Base-by-base conservation (phyloP, 1,284 basidiomycete genomes). In the Puccinia novopanici region DNA sequence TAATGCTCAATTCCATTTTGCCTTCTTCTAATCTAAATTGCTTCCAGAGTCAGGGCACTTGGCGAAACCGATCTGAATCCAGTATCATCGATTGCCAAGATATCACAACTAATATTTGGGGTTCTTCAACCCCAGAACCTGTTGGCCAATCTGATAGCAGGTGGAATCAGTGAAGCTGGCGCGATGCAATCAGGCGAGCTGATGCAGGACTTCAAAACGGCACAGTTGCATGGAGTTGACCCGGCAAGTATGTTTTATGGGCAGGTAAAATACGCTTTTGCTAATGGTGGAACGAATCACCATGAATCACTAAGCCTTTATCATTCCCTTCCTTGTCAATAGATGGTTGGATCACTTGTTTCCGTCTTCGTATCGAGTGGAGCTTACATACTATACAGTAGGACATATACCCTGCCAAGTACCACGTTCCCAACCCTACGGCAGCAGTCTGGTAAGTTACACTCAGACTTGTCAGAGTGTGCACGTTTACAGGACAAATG, bases 151-250 rank as follows among this genome's bases (percentile, higher is more conserved):
- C 92, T 98, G 84, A 93, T 98, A 79, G 95, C 95, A 2, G 95
- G 95, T 13, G 95, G 94, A 50, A 94, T 98, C 19, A 92, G 94
- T 6, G 95, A 98, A 87, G 95, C 95, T 40, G 95, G 95, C 22
- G 95, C 95, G 34, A 93, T 93, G 87, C 94, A 97, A 91, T 94
- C 95, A 10, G 96, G 95, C 22, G 95, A 98, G 86, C 90, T 98
- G 24, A 98, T 98, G 95, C 95, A 98, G 87, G 96, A 98, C 86
- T 88, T 98, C 83, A 98, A 98, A 87, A 98, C 95, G 0, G 96
- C 96, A 85, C 88, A 98, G 27, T 89, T 95, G 74, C 90, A 90
- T 82, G 94, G 84, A 19, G 85, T 85, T 15, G 84, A 84, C 22
- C 86, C 86, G 22, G 82, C 84, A 30, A 84, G 84, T 37, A 86